Base-by-base conservation (phyloP, 768 basidiomycete species). In the Termitomyces sp. region DNA sequence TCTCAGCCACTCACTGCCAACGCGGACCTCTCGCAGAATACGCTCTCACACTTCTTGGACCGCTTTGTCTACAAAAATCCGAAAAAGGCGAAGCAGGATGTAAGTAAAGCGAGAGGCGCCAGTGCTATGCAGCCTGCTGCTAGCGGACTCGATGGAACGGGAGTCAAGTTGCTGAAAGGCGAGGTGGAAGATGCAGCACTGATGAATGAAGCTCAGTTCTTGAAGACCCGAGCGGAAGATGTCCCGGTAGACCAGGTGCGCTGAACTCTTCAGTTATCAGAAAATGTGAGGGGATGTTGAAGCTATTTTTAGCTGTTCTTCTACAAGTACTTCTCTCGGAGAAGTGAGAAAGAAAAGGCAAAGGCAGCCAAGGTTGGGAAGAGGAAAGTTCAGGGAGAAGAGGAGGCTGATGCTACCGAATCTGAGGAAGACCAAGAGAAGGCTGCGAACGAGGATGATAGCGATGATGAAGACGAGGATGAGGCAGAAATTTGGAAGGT, bases 41-140 rank as follows among this genome's bases (percentile, higher is more conserved):
- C 94, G 0, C 82, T 98, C 22, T 87, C 90, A 0, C 91, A 94
- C 64, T 98, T 99, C 82, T 81, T 98, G 40, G 97, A 98, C 66
- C 84, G 95, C 2, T 98, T 98, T 72, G 91, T 98, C 42, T 98
- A 93, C 76, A 92, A 94, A 70, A 98, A 98, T 67, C 87, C 94
- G 1, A 98, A 98, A 74, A 85, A 87, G 62, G 62, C 67, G 38
- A 74, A 71, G 55, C 43, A 57, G 22, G 68, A 57, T 26, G 56
- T 58, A 12, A 65, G 51, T 45, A 77, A 74, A 54, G 73, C 80
- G 8, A 87, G 85, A 65, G 95, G 94, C n/a, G 77, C 83, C 0
- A 91, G 88, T 58, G 89, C 90, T 53, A 98, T 98, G 97, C 96
- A 99, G 71, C 93, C 93, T n/a, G 84, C 86, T 1, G 88, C 88